Evolutionary conservation across 2,329 filamentous ascomycete species (phyloP), one percentile per base, ranked within the genome.

Genomic region (Trichophyton simii): DNA sequence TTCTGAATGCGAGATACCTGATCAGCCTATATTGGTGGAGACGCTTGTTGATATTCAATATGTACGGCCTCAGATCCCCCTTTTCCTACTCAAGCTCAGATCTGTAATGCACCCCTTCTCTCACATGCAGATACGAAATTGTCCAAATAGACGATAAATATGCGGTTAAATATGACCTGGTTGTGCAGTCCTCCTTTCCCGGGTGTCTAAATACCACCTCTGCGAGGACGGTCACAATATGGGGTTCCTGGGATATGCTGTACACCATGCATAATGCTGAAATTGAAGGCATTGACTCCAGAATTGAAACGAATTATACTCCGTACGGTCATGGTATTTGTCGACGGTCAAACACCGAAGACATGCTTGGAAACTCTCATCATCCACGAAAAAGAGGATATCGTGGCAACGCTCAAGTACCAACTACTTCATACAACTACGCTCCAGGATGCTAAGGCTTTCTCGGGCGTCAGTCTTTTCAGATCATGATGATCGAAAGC

Each of bases 131-230:
- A 62, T 22, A 63, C 62, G 52, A 71, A 65, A 59, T 68, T 28
- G 65, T 68, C 28, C 58, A 55, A 44, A 62, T 71, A 38, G 64
- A 63, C 18, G 18, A 64, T 28, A 36, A 67, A 44, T 69, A 66
- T 59, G 64, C 67, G 5, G 67, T 68, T 9, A 70, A 69, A 64
- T 70, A 66, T 64, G 72, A 66, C 41, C 44, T 15, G 55, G 61
- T 7, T 38, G 22, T 15, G 3, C 63, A 63, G 31, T 59, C 72
- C 48, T 59, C 67, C 34, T 64, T 71, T 5, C 60, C 68, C 11
- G 70, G 73, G 66, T 70, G 69, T 31, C 64, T 69, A 57, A 72
- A 70, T 59, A 72, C 73, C 70, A 62, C 71, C 1, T 72, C 72
- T 62, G 67, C 71, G 25, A 59, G 62, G 34, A 60, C 65, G 48